Conservation (phyloP, 2,329 filamentous ascomycete species). For the Stenocarpella maydis region DNA sequence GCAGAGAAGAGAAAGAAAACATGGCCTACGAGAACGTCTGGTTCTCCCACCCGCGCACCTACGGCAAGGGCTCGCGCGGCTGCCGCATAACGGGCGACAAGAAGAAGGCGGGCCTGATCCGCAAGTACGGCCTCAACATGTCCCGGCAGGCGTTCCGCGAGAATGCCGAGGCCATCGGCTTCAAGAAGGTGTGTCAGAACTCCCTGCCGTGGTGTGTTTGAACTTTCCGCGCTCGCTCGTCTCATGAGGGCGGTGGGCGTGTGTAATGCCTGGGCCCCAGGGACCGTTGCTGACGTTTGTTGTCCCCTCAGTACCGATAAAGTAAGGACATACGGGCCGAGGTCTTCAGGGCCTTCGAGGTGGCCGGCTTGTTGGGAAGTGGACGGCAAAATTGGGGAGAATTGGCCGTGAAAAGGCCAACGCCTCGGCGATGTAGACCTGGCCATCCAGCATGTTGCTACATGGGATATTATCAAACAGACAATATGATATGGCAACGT, state of each 20-base stretch:
- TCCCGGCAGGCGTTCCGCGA: constrained; percentile 63
- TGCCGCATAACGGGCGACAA: constrained; percentile 63
- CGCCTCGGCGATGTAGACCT: not conserved
- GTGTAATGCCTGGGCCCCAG: not conserved
- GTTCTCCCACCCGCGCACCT: constrained; percentile 83
- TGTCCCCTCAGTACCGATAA: constrained; percentile 12
- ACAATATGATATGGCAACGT: not conserved
- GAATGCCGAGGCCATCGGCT: constrained; percentile 58
- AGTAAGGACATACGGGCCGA: not conserved
- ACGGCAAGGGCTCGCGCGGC: constrained; percentile 78
- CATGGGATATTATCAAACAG: not conserved
- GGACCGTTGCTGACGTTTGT: not conserved
- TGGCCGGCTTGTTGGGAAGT: not conserved
- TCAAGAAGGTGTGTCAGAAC: constrained; percentile 51
- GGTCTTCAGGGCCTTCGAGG: not conserved
- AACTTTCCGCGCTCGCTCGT: not conserved
- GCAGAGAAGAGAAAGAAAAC: too few relatives aligned
- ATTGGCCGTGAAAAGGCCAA: not conserved
- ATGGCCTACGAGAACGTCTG: constrained; percentile 75
- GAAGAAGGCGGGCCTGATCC: constrained; percentile 85
- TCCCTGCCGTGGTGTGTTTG: not conserved
- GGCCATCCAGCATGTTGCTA: not conserved
- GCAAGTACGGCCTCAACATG: constrained; percentile 81
- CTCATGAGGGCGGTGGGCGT: not conserved
- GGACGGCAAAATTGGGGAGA: not conserved